phyloP scores from a whole-genome alignment of 768 basidiomycete genomes.

The Tephrocybe sp. region DNA sequence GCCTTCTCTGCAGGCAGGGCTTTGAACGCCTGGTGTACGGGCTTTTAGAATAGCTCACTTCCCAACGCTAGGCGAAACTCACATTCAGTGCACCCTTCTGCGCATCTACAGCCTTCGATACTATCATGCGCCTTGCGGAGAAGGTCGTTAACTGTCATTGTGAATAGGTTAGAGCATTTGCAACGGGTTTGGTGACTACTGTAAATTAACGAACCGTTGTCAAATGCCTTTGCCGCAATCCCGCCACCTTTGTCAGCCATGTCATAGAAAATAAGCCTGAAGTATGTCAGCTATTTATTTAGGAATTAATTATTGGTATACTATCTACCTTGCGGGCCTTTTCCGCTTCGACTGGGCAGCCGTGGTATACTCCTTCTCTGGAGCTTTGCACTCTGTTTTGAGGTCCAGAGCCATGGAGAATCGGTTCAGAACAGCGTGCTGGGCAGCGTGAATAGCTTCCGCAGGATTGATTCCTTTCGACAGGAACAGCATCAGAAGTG shows the following conservation, averaged over 20 bases:
- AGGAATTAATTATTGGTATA: not conserved
- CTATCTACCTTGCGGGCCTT: constrained; percentile 59
- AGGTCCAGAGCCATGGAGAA: constrained; percentile 69
- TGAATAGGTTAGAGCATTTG: not conserved
- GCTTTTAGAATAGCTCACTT: not conserved
- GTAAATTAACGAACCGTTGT: constrained; percentile 51
- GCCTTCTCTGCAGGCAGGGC: constrained; percentile 61
- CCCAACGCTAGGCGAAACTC: constrained; percentile 13
- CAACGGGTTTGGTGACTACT: not conserved
- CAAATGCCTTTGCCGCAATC: constrained; percentile 76
- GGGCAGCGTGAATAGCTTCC: constrained; percentile 81
- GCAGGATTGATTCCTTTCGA: constrained; percentile 61
- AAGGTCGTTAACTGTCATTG: constrained; percentile 52
- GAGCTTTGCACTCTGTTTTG: constrained; percentile 79
- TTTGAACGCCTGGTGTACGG: constrained; percentile 55
- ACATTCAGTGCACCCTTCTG: constrained; percentile 73
- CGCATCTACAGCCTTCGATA: constrained; percentile 63
- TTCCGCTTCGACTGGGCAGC: constrained; percentile 49
- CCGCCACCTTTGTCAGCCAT: constrained; percentile 66
- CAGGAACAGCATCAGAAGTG: constrained; percentile 49
- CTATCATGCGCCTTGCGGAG: constrained; percentile 54
- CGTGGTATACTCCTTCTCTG: constrained; percentile 67
- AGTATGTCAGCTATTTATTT: not conserved
- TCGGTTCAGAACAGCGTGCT: constrained; percentile 79
- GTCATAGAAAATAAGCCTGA: constrained; percentile 82